Evolutionary conservation across 2,329 filamentous ascomycete species (phyloP), one percentile per base, ranked within the genome.

Genomic region (Penicillium psychrosexuale): DNA sequence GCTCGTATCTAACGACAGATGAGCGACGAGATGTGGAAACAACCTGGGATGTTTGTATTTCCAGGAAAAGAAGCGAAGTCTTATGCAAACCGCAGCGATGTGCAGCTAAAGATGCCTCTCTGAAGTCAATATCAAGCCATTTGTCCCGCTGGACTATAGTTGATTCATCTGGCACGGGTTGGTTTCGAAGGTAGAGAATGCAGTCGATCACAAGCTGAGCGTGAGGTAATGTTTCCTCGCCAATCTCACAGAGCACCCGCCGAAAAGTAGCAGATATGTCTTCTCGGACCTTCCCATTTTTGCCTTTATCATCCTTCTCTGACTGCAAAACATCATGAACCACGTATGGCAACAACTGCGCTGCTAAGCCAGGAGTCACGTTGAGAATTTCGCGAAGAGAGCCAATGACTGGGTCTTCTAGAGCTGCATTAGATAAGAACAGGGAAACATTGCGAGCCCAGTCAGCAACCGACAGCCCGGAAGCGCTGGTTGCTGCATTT

Each of bases 71-170:
- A 1, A 99, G 78, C 3, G 93, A 90, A 5, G 89, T 89, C 69
- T 94, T 94, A 69, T 88, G 88, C 87, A 97, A 91, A 15, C 87
- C 86, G 67, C 93, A 97, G 54, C 78, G 77, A 11, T 84, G 83
- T 6, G 92, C 92, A 36, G 91, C 89, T 27, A 80, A 75, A 1
- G 91, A 85, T 24, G 88, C 87, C 56, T 82, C 75, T 2, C 84
- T 71, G 61, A 88, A 88, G 68, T 97, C 88, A 27, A 97, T 77
- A 27, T 96, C 88, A 17, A 99, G 81, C 95, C 95, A 99, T 47
- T 83, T 80, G 47, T 86, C 79, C 53, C 94, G 84, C 62, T 96
- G 90, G 8, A 86, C 86, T 61, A 89, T 87, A 0, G 90, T 96
- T 0, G 77, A 76, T 70, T 99, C 94, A 12, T 84, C 82, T 0